A percentile compares a stretch with the other conserved stretches of the same genome.
phyloP scores from a whole-genome alignment of 2,329 filamentous ascomycete species.

The Septoria linicola region DNA sequence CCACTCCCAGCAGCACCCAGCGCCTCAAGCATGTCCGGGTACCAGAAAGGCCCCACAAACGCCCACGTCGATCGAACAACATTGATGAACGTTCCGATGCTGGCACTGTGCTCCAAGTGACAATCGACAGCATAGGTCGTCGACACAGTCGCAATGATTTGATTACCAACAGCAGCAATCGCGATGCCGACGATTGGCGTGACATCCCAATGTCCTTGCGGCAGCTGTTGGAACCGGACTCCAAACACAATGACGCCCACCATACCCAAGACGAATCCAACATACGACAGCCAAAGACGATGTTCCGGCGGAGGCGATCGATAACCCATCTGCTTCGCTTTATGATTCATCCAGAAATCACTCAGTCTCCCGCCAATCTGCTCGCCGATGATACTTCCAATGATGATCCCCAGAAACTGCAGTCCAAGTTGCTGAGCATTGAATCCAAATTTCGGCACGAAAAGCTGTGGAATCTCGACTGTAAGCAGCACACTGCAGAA shows the following conservation, averaged over 20 bases:
- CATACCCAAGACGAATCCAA: constrained; percentile 53
- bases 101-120: constrained; percentile 52
- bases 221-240: constrained; percentile 50
- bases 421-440: constrained; percentile 59
- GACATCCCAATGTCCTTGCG: constrained; percentile 52
- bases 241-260: constrained; percentile 56
- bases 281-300: constrained; percentile 58
- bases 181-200: constrained; percentile 53
- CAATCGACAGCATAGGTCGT: constrained; percentile 63
- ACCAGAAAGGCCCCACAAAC: constrained; percentile 49
- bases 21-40: constrained; percentile 42
- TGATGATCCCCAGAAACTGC: constrained; percentile 57
- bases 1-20: constrained; percentile 41
- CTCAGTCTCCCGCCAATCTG: constrained; percentile 56
- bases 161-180: constrained; percentile 55
- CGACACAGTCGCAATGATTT: constrained; percentile 60
- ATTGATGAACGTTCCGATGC: constrained; percentile 59
- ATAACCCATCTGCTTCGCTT: constrained; percentile 38
- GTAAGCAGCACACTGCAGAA: constrained; percentile 55
- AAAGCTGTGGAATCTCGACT: constrained; percentile 61
- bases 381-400: constrained; percentile 59
- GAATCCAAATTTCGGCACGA: constrained; percentile 56
- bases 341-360: constrained; percentile 54
- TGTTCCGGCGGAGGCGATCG: constrained; percentile 49
- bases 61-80: constrained; percentile 57